Evolutionary conservation across 2,329 filamentous ascomycete genomes (phyloP), one percentile per base, ranked within the genome.

Genomic region (Pseudopyricularia cyperi): DNA sequence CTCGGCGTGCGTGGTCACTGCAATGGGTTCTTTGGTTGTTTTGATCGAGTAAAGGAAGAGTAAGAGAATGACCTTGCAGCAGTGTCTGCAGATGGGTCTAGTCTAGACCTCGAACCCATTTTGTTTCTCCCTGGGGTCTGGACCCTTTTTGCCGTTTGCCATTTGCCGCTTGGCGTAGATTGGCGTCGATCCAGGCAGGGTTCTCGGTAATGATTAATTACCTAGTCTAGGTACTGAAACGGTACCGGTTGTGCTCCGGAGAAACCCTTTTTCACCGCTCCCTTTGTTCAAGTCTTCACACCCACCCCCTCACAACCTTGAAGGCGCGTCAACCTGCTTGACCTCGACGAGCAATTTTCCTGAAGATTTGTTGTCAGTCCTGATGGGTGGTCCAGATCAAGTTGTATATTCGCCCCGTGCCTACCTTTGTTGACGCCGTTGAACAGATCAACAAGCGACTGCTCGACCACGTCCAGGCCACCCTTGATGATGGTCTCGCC

Each of bases 401-500:
- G 30, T 30, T 8, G 33, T n/a, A 26, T 5, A 17, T 4, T 9
- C 12, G 9, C 5, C 6, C 4, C 34, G 14, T 30, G 49, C 55
- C 26, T 34, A 68, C 85, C 85, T 9, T 76, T 87, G 63, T 90
- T 90, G 15, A 72, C 68, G 39, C 86, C 86, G 48, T 77, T 71
- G 62, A 82, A 89, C 52, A 90, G 65, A 54, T 79, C 74, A 12
- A 79, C 65, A 51, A 89, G 70, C 0, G 76, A 82, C 57, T 78
- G 67, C 53, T 86, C 82, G 2, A 84, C 83, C 34, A 72, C 73
- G 53, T 70, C 68, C 12, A 89, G 66, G 0, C 85, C 85, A n/a
- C 85, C 85, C 58, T 76, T 76, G 55, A 89, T 66, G 53, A 90
- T 76, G 2, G 82, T 83, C 66, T 89, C 83, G 63, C 82, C 82